Conservation (phyloP, 208 protist species). For the Leishmania turanica region DNA sequence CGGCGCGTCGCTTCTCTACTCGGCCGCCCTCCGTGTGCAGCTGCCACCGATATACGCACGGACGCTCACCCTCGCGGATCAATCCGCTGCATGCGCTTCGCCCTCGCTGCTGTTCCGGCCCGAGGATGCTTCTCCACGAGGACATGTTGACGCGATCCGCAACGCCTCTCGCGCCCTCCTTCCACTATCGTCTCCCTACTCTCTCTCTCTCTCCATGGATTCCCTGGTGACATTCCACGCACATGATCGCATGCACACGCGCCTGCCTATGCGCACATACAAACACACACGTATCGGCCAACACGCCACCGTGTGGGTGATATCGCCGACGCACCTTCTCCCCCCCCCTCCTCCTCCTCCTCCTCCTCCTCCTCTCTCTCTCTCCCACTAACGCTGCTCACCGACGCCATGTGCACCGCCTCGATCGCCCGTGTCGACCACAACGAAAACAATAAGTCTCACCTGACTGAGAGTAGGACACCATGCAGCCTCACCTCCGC, state of each 20-base stretch:
- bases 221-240: neutral
- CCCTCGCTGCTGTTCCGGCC: neutral
- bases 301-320: neutral
- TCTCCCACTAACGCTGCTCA: neutral
- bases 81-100: no score
- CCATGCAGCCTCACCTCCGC: constrained; percentile 72
- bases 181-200: neutral
- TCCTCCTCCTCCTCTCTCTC: neutral
- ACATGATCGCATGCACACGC: neutral
- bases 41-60: no score
- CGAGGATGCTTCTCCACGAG: neutral
- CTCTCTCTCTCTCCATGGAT: neutral
- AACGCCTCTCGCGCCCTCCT: neutral
- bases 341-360: no score
- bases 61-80: neutral
- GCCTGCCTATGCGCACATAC: neutral
- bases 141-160: neutral
- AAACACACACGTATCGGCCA: neutral
- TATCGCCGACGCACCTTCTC: neutral
- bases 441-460: no score
- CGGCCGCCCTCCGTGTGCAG: neutral
- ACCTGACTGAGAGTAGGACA: constrained; percentile 11
- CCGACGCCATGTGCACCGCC: no score
- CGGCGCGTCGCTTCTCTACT: neutral
- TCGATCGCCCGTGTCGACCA: no score